A percentile compares a stretch with the other conserved stretches of the same genome.
These are phyloP conservation scores for Eudorina sp. DNA, from an alignment of 139 green algal species.

Conservation along the genomic window DNA sequence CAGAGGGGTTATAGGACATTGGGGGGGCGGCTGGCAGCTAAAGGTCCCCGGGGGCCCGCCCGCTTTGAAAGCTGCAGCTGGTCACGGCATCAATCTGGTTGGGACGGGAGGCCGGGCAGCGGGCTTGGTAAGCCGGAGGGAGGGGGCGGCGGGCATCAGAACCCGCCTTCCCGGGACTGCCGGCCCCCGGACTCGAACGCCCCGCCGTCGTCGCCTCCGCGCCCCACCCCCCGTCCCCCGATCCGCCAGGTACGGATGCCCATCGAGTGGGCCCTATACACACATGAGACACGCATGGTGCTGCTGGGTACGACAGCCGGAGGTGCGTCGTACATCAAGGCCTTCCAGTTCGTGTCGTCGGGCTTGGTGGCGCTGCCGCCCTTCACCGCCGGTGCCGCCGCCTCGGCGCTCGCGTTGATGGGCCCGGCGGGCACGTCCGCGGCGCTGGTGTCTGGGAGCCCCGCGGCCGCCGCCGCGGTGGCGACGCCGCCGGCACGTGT, in stretches of 20 bases:
- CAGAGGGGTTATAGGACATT: too few species aligned
- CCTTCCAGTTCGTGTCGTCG: conserved; percentile 67
- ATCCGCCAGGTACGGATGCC: conserved; percentile 30
- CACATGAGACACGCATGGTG: conserved; percentile 73
- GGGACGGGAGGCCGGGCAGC: too few species aligned
- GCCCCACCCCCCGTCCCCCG: too few species aligned
- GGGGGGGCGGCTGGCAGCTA: too few species aligned
- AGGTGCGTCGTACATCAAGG: conserved; percentile 39
- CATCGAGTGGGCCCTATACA: conserved; percentile 56
- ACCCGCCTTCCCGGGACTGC: too few species aligned
- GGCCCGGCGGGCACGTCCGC: not conserved
- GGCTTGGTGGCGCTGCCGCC: conserved; percentile 69
- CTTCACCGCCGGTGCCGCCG: conserved; percentile 57
- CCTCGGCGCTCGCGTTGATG: not conserved
- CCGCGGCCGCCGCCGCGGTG: conserved; percentile 15
- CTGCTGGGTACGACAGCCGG: conserved; percentile 59
- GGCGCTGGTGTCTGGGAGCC: conserved; percentile 19
- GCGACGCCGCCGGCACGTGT: conserved; percentile 13
- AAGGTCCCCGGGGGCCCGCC: too few species aligned
- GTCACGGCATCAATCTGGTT: too few species aligned
- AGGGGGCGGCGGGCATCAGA: too few species aligned
- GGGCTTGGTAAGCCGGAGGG: too few species aligned
- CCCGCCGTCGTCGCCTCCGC: too few species aligned
- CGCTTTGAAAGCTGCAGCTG: too few species aligned
- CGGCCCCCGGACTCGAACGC: too few species aligned